A percentile compares a stretch with the other conserved stretches of the same genome.
phyloP scores from a whole-genome alignment of 768 basidiomycete genomes.

The Russula compacta region DNA sequence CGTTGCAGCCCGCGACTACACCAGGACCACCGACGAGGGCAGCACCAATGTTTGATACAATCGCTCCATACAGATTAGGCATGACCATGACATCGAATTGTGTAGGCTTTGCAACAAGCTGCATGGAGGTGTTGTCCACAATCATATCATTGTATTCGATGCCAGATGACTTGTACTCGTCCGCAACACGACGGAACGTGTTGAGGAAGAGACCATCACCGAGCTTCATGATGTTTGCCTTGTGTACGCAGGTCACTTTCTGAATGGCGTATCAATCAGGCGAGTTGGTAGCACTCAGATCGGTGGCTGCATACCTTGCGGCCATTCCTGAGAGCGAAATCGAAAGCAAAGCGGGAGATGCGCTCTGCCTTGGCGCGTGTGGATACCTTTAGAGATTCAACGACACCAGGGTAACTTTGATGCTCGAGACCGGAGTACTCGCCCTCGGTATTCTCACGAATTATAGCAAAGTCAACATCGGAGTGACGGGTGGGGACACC shows the following conservation, averaged over 20 bases:
- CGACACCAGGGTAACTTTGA: conserved; percentile 96
- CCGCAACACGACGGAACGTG: conserved; percentile 92
- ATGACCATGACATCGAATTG: conserved; percentile 99
- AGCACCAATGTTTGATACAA: conserved; percentile 96
- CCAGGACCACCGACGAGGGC: conserved; percentile 98
- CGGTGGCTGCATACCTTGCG: conserved; percentile 62
- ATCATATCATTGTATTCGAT: conserved; percentile 98
- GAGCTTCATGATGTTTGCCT: conserved; percentile 99
- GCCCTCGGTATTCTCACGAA: conserved; percentile 99
- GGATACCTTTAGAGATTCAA: conserved; percentile 95
- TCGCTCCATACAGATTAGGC: conserved; percentile 95
- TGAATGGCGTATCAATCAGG: conserved; percentile 25
- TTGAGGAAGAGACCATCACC: conserved; percentile 98
- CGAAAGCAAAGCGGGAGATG: conserved; percentile 94
- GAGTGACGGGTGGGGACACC: conserved; percentile 93
- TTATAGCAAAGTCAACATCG: conserved; percentile 97
- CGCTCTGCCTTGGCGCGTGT: conserved; percentile 93
- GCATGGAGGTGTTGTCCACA: conserved; percentile 99
- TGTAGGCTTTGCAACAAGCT: conserved; percentile 88
- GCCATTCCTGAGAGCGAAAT: conserved; percentile 97
- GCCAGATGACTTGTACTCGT: conserved; percentile 90
- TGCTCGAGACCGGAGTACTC: conserved; percentile 99
- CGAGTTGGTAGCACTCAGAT: conserved; percentile 4
- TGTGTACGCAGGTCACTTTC: conserved; percentile 99
- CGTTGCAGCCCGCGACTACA: conserved; percentile 95